A percentile compares a stretch with the other conserved stretches of the same genome.
Evolutionary conservation across 2,329 filamentous ascomycete species (phyloP).

Genomic region (Aureobasidium sp.): DNA sequence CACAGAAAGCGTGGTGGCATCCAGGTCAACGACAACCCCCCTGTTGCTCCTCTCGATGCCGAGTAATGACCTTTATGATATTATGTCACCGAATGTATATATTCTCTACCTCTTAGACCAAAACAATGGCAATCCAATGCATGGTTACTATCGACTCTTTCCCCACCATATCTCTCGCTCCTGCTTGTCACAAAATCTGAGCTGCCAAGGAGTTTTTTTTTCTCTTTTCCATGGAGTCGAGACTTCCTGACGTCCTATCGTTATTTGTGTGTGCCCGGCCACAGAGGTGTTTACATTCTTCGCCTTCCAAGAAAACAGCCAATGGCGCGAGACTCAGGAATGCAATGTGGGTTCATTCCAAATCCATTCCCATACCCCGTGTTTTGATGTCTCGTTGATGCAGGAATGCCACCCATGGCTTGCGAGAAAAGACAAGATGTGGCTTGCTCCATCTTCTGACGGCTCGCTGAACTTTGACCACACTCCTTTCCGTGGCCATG

Average conservation of each 20-base stretch:
- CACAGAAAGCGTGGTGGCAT: conserved; percentile 87
- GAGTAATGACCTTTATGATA: conserved; percentile 46
- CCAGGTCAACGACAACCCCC: conserved; percentile 74
- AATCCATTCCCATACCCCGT: conserved; percentile 2
- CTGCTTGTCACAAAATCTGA: not conserved
- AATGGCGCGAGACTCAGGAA: not conserved
- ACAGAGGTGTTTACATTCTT: conserved; percentile 1
- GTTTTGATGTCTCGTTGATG: not conserved
- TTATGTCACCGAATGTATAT: not conserved
- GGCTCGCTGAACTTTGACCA: not conserved
- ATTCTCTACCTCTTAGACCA: not conserved
- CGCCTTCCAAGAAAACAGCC: not conserved
- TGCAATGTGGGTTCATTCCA: not conserved
- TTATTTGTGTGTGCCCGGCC: not conserved
- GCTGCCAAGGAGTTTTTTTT: too few relatives aligned
- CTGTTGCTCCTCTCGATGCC: conserved; percentile 68
- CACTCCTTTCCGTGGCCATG: not conserved
- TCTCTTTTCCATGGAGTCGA: too few relatives aligned
- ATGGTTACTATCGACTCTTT: not conserved
- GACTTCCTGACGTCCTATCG: not conserved
- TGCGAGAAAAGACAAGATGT: conserved; percentile 6
- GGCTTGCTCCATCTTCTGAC: not conserved
- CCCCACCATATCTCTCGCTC: not conserved
- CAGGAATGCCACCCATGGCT: not conserved
- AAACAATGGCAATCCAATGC: too few relatives aligned